These are phyloP conservation scores for Acmispon strigosus DNA, from an alignment of 306 rosid species.

Conservation along the genomic window DNA sequence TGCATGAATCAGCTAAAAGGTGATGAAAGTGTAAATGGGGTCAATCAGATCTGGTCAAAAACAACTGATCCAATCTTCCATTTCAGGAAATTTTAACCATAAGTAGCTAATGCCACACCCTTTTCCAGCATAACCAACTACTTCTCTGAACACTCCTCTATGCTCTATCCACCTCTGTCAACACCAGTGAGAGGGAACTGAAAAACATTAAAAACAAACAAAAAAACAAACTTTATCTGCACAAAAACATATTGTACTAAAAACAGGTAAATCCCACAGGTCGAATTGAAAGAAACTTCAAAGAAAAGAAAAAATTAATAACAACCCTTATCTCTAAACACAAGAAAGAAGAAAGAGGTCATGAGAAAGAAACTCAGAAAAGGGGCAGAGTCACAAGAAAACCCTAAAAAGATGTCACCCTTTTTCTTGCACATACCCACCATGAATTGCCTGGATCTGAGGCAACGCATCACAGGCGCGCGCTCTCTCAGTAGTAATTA, in stretches of 20 bases:
- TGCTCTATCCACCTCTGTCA: constrained; percentile 41
- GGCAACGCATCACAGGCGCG: constrained; percentile 62
- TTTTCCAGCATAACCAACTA: constrained; percentile 37
- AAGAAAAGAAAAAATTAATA: not conserved
- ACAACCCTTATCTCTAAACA: constrained; percentile 54
- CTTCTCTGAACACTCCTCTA: constrained; percentile 43
- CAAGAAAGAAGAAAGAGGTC: constrained; percentile 60
- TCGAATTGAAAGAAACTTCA: constrained; percentile 11
- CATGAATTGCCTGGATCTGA: constrained; percentile 83
- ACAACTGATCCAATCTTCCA: constrained; percentile 51
- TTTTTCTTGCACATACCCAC: constrained; percentile 31
- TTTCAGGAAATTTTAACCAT: constrained; percentile 28
- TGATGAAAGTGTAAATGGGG: constrained; percentile 39
- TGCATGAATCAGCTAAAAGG: constrained; percentile 43
- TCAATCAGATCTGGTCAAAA: constrained; percentile 88
- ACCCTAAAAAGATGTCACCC: constrained; percentile 46
- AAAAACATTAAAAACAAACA: constrained; percentile 10
- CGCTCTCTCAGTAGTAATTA: constrained; percentile 34
- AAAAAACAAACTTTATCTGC: constrained; percentile 29
- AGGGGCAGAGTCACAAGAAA: constrained; percentile 82
- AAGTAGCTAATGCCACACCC: constrained; percentile 24
- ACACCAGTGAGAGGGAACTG: constrained; percentile 45
- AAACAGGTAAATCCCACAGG: constrained; percentile 22
- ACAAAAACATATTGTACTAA: constrained; percentile 17
- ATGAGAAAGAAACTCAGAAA: constrained; percentile 62